A percentile compares a stretch with the other conserved stretches of the same genome.
Evolutionary conservation across 352 stramenopile species (phyloP).

Genomic region (Thalassiosira gravida): DNA sequence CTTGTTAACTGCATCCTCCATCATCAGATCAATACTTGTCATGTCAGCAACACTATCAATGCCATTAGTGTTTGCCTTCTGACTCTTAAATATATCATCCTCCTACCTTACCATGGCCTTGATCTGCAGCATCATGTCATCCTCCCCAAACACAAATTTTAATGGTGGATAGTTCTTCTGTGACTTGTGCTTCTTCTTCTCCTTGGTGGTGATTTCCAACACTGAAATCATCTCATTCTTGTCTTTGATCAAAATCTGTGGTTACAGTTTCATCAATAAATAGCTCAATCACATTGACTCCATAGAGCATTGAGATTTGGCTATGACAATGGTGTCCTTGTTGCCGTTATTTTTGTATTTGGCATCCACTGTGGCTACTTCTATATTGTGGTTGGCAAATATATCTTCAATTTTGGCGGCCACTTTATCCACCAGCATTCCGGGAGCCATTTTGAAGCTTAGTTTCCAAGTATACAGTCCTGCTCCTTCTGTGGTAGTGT

Average conservation of each 20-base stretch:
- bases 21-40: too few species aligned
- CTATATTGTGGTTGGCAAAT: constrained; percentile 49
- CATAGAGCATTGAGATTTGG: constrained; percentile 17
- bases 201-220: constrained; percentile 20
- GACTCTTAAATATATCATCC: constrained; percentile 41
- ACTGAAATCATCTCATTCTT: not conserved
- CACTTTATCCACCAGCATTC: constrained; percentile 47
- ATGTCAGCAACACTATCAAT: too few species aligned
- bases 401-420: constrained; percentile 52
- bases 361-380: constrained; percentile 51
- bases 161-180: too few species aligned
- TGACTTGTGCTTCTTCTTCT: constrained; percentile 8
- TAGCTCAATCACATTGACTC: too few species aligned
- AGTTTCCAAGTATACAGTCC: too few species aligned
- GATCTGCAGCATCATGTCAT: constrained; percentile 47
- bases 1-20: too few species aligned
- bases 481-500: too few species aligned
- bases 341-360: constrained; percentile 25
- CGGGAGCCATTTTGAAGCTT: constrained; percentile 39
- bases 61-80: constrained; percentile 16
- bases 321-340: constrained; percentile 50
- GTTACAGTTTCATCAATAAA: too few species aligned
- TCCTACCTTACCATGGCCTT: constrained; percentile 50
- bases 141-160: constrained; percentile 47
- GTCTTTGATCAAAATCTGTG: too few species aligned